A percentile compares a stretch with the other conserved stretches of the same genome.
Conservation (phyloP, 208 protist genomes). For the Trypanosoma vivax region DNA sequence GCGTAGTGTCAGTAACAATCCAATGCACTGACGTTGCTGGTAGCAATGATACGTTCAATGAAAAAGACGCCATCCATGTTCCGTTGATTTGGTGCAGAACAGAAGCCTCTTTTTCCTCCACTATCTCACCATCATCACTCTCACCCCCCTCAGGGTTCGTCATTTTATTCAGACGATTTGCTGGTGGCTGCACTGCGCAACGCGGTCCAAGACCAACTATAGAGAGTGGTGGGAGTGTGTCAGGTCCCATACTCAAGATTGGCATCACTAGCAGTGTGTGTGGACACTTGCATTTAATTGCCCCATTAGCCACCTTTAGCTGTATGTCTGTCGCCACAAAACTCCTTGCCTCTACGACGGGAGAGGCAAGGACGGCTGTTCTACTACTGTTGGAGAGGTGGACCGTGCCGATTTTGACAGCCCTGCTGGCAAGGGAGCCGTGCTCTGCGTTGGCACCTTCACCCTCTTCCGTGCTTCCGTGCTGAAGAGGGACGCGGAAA, state of each 20-base stretch:
- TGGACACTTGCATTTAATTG: constrained; percentile 88
- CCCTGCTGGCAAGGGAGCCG: background rate
- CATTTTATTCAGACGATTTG: background rate
- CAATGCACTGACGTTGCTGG: constrained; percentile 56
- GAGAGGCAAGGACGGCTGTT: background rate
- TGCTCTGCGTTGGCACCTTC: too few species aligned
- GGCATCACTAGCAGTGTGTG: constrained; percentile 82
- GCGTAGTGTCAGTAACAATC: constrained; percentile 13
- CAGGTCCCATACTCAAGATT: constrained; percentile 41
- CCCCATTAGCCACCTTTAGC: constrained; percentile 62
- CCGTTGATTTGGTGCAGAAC: constrained; percentile 11
- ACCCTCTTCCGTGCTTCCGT: constrained; percentile 2
- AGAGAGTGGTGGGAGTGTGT: constrained; percentile 45
- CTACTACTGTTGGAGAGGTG: background rate
- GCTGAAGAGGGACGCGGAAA: constrained; percentile 9
- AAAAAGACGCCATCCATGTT: constrained; percentile 40
- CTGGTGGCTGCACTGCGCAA: constrained; percentile 32
- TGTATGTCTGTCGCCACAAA: constrained; percentile 40
- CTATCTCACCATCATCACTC: constrained; percentile 3
- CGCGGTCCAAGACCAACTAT: constrained; percentile 63
- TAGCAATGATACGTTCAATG: constrained; percentile 37
- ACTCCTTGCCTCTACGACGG: background rate
- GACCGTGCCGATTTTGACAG: background rate
- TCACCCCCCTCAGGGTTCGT: background rate
- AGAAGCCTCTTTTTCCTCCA: background rate